A percentile compares a stretch with the other conserved stretches of the same genome.
Evolutionary conservation across 306 rosid genomes (phyloP).

Genomic region (Parietaria judaica): DNA sequence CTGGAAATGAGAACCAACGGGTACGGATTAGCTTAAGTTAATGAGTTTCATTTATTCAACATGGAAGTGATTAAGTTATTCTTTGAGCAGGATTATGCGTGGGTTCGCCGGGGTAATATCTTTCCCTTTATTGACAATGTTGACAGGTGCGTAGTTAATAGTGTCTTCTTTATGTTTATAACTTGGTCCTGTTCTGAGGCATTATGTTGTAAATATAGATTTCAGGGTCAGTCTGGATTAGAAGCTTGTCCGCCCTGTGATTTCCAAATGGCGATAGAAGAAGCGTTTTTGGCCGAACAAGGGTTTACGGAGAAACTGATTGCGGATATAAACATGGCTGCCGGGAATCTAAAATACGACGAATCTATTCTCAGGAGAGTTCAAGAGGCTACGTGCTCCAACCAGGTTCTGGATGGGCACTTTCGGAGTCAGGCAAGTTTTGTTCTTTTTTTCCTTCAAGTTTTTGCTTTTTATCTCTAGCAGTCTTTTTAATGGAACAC

Average conservation of each 20-base stretch:
- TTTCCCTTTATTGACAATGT: slow-evolving; percentile 79
- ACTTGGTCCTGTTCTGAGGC: slow-evolving; percentile 17
- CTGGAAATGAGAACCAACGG: slow-evolving; percentile 74
- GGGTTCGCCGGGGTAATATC: slow-evolving; percentile 86
- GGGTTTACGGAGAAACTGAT: slow-evolving; percentile 89
- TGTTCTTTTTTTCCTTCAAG: slow-evolving; percentile 3
- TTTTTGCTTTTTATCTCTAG: slow-evolving; percentile 9
- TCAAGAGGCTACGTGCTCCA: slow-evolving; percentile 57
- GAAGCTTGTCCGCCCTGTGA: slow-evolving; percentile 49
- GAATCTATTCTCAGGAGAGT: slow-evolving; percentile 50
- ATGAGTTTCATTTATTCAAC: slow-evolving; percentile 22
- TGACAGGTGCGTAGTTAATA: slow-evolving; percentile 58
- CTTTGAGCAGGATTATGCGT: slow-evolving; percentile 86
- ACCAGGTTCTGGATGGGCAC: slow-evolving; percentile 53
- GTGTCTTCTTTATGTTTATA: neutral
- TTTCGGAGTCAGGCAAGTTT: slow-evolving; percentile 45
- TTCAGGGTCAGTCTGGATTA: slow-evolving; percentile 74
- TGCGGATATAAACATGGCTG: slow-evolving; percentile 88
- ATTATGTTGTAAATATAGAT: slow-evolving; percentile 45
- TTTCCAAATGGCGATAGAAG: slow-evolving; percentile 86
- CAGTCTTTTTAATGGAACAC: slow-evolving; percentile 9
- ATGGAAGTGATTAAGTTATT: slow-evolving; percentile 21
- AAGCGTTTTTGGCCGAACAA: slow-evolving; percentile 88
- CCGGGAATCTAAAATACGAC: slow-evolving; percentile 54
- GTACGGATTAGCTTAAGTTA: slow-evolving; percentile 32